Conservation (phyloP, 805 yeast species). For the Kuraishia ogatae region DNA sequence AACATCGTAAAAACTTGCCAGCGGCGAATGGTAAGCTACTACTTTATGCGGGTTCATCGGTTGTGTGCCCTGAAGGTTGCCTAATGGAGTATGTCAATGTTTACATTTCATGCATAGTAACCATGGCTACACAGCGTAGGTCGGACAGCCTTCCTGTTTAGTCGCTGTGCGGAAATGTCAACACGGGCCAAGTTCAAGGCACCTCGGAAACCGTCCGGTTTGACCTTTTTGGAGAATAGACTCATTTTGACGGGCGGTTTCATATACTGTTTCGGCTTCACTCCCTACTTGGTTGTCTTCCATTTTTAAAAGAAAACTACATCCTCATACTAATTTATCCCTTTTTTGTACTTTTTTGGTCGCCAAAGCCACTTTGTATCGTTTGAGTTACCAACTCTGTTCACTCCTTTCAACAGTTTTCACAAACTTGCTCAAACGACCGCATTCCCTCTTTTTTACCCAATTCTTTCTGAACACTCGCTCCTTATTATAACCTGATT, state of each 20-base stretch:
- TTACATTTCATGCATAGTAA: neutral
- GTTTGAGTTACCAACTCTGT: constrained; percentile 4
- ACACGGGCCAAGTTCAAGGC: neutral
- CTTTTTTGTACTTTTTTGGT: neutral
- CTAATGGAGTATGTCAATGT: neutral
- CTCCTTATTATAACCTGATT: neutral
- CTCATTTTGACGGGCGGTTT: neutral
- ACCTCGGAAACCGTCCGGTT: neutral
- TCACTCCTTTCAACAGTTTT: constrained; percentile 3
- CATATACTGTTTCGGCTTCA: neutral
- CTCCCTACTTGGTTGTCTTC: neutral
- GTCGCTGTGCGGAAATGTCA: neutral
- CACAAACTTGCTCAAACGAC: neutral
- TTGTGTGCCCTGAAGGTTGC: neutral
- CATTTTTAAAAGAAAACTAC: neutral
- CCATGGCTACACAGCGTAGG: neutral
- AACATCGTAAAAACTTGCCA: neutral
- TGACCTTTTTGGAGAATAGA: neutral
- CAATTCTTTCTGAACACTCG: neutral
- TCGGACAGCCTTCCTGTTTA: neutral
- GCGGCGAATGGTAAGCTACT: neutral
- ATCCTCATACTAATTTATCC: neutral
- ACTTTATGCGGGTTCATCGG: neutral
- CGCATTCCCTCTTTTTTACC: neutral
- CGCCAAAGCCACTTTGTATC: neutral